A percentile compares a stretch with the other conserved stretches of the same genome.
Evolutionary conservation across 495 filamentous ascomycete genomes (phyloP).

Genomic region (Cairneyella variabilis): DNA sequence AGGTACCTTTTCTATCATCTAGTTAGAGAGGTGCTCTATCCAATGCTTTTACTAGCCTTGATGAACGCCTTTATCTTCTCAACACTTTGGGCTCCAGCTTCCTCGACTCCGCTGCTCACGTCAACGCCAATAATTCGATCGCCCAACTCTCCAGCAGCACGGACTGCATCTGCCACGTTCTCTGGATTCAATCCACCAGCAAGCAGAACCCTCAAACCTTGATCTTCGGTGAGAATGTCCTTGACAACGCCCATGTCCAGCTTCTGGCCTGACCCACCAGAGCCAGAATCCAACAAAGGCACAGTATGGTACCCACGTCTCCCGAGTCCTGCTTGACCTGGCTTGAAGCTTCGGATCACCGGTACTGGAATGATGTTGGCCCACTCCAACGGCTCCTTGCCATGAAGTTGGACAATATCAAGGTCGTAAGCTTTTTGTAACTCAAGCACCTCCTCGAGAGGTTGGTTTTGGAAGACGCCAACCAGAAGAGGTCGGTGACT

Average conservation of each 20-base stretch:
- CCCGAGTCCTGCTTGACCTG: conserved; percentile 64
- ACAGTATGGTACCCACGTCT: conserved; percentile 76
- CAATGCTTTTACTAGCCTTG: conserved; percentile 55
- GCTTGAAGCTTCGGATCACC: conserved; percentile 78
- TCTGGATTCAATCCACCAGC: conserved; percentile 77
- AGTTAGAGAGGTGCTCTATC: too few species aligned
- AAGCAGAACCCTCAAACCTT: conserved; percentile 60
- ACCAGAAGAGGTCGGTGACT: conserved; percentile 70
- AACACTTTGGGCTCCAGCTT: conserved; percentile 72
- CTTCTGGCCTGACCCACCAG: conserved; percentile 74
- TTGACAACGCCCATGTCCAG: conserved; percentile 65
- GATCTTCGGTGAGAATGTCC: conserved; percentile 55
- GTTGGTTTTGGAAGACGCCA: conserved; percentile 91
- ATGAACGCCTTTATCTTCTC: conserved; percentile 83
- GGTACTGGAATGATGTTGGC: conserved; percentile 80
- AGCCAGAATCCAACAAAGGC: conserved; percentile 80
- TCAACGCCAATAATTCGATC: conserved; percentile 76
- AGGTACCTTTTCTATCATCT: too few species aligned
- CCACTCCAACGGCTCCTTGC: conserved; percentile 90
- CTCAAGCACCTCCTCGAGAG: conserved; percentile 71
- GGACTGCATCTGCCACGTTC: conserved; percentile 66
- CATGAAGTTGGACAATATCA: conserved; percentile 93
- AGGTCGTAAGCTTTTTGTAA: conserved; percentile 72
- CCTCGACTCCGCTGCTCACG: conserved; percentile 91
- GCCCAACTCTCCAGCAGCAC: conserved; percentile 48